Conservation (phyloP, 257 asterid genomes). For the Solanum bulbocastanum region DNA sequence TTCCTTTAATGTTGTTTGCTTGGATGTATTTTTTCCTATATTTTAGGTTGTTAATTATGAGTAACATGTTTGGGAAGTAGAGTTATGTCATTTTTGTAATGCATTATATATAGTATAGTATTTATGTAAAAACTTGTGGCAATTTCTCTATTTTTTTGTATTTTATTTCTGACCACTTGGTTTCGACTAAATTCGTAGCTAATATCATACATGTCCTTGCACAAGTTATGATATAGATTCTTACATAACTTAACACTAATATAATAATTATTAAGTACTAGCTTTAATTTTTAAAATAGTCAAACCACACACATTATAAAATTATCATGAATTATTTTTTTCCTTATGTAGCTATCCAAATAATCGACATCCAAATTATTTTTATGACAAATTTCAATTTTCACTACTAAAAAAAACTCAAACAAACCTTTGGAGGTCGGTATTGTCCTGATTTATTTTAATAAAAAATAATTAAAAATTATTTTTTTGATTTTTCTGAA, state of each 20-base stretch:
- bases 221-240: neutral
- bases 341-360: no score
- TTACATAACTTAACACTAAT: neutral
- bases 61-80: neutral
- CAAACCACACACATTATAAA: neutral
- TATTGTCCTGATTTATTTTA: neutral
- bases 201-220: neutral
- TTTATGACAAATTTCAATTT: neutral
- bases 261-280: neutral
- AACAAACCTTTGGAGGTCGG: neutral
- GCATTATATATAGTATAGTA: neutral
- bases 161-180: neutral
- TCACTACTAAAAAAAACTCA: neutral
- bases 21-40: neutral
- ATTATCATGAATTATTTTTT: neutral
- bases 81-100: neutral
- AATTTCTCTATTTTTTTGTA: neutral
- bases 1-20: neutral
- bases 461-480: no score
- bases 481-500: no score
- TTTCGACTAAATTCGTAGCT: neutral
- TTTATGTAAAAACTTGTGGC: neutral
- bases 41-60: neutral
- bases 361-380: no score
- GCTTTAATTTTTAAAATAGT: neutral